A percentile compares a stretch with the other conserved stretches of the same genome.
These are phyloP conservation scores for Lentinus brumalis DNA, from an alignment of 768 basidiomycete species.

Conservation along the genomic window DNA sequence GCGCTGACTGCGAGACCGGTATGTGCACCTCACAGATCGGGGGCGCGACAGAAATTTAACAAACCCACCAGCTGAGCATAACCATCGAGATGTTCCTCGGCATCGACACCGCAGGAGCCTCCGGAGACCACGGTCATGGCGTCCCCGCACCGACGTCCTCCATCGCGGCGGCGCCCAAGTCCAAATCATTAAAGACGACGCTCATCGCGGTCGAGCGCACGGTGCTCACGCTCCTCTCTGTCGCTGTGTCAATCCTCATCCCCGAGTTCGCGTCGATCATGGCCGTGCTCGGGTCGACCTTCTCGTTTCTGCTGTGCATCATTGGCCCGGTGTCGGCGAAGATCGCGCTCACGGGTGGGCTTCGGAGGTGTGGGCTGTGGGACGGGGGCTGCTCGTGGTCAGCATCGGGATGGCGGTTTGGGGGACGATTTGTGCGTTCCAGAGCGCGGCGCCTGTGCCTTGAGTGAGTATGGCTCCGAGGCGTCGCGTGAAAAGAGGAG, in stretches of 20 bases:
- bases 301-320: conserved; percentile 62
- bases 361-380: conserved; percentile 43
- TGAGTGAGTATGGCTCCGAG: conserved; percentile 1
- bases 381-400: conserved; percentile 58
- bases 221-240: conserved; percentile 57
- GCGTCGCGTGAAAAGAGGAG: neutral
- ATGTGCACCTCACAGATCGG: conserved; percentile 29
- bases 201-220: conserved; percentile 58
- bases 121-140: conserved; percentile 32
- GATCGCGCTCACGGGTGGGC: conserved; percentile 50
- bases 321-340: conserved; percentile 73
- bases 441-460: conserved; percentile 30
- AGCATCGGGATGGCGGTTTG: conserved; percentile 71
- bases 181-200: conserved; percentile 37
- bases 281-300: conserved; percentile 92
- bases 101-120: conserved; percentile 45
- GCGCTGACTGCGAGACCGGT: conserved; percentile 82
- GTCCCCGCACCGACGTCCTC: conserved; percentile 5
- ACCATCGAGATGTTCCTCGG: conserved; percentile 81
- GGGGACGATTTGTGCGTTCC: conserved; percentile 73
- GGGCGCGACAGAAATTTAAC: neutral
- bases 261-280: conserved; percentile 83
- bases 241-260: conserved; percentile 69
- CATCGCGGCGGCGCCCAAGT: conserved; percentile 29
- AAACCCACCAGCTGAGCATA: conserved; percentile 62